Evolutionary conservation across 306 rosid species (phyloP).

Genomic region (Begonia masoniana): DNA sequence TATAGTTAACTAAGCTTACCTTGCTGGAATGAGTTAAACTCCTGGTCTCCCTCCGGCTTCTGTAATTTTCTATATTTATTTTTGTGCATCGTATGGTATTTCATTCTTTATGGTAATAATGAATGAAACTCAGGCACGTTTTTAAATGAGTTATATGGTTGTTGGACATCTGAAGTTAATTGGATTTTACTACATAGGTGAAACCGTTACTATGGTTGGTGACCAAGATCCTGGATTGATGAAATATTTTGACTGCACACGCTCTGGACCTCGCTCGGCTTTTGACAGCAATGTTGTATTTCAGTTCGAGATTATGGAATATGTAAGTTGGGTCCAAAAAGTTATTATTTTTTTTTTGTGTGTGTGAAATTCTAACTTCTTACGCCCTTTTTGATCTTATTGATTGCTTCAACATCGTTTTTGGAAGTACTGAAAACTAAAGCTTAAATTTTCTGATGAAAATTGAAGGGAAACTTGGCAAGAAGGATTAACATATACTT

Average conservation of each 20-base stretch:
- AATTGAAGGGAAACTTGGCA: not conserved
- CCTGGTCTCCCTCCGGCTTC: too few species aligned
- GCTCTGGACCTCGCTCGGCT: slow-evolving; percentile 55
- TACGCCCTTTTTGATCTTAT: too few species aligned
- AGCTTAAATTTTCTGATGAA: too few species aligned
- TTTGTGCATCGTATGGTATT: too few species aligned
- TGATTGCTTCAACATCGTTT: too few species aligned
- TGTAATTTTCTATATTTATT: too few species aligned
- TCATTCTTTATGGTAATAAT: not conserved
- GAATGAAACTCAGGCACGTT: not conserved
- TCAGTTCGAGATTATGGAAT: slow-evolving; percentile 97
- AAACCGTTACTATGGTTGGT: slow-evolving; percentile 81
- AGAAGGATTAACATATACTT: not conserved
- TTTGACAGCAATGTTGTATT: slow-evolving; percentile 52
- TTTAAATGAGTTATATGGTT: not conserved
- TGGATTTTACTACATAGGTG: slow-evolving; percentile 30
- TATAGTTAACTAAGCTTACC: not conserved
- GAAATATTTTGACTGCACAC: slow-evolving; percentile 77
- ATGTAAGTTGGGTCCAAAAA: slow-evolving; percentile 39
- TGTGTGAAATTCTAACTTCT: too few species aligned
- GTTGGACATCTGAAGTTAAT: slow-evolving; percentile 1
- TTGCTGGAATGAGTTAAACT: not conserved
- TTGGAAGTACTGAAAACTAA: too few species aligned
- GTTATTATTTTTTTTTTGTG: too few species aligned
- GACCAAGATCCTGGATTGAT: slow-evolving; percentile 69